Base-by-base conservation (phyloP, 1,139 yeast species). In the Waltiozyma sp. region DNA sequence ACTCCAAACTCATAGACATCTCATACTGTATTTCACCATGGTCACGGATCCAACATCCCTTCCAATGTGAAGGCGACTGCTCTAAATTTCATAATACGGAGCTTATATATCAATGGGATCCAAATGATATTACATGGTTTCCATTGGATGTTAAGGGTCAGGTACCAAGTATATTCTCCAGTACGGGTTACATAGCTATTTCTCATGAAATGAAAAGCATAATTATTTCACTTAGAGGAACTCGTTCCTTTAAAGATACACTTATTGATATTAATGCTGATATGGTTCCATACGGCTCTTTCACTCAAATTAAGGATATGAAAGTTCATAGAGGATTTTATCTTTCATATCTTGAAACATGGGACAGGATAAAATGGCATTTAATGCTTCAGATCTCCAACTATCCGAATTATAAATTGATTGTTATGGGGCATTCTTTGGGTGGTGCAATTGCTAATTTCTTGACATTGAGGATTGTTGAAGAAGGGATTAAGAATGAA, bases 381-480 rank as follows among this genome's bases (percentile, higher is more conserved):
- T 42, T 71, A 15, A 58, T 35, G 1, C 46, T 49, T 1, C 39
- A 46, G 2, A 14, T 47, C 0, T 28, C 35, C 3, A 14, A 23
- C 2, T 47, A 45, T 28, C 48, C 62, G 7, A 56, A 62, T 39
- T 65, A 65, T 43, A 66, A 68, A 46, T 47, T 73, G 2, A 41
- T 61, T 1, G 58, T 73, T 7, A 52, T 72, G 50, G 79, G 79
- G 1, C 79, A 73, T 50, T 73, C 78, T 1, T 49, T 73, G 48
- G 79, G 79, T 1, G 79, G 78, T 8, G 66, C 76, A 2, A 61
- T 73, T 10, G 70, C 72, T 0, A 50, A 69, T 3, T 52, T 73
- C 1, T 49, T 72, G 14, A 66, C 69, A 0, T 53, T 72, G 19
- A 66, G 67, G 44, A 63, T 64, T 40, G 53, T 65, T 16, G 71